Conservation (phyloP, 768 basidiomycete genomes). For the Lyophyllum decastes region DNA sequence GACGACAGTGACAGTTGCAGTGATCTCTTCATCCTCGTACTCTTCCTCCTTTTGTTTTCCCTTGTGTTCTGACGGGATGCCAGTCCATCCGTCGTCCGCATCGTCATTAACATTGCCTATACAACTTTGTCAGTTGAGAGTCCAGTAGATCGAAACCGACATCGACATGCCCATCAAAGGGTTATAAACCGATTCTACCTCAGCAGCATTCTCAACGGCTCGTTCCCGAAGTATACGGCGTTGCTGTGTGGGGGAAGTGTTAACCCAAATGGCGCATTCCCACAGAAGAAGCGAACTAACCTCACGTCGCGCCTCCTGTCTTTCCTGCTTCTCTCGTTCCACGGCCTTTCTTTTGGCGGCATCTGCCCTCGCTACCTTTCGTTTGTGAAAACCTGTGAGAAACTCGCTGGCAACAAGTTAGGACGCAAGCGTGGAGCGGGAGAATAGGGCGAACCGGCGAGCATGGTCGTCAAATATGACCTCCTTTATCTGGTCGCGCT, state of each 20-base stretch:
- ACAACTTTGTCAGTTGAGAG: constrained; percentile 9
- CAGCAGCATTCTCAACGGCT: constrained; percentile 74
- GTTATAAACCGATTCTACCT: constrained; percentile 76
- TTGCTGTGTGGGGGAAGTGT: constrained; percentile 49
- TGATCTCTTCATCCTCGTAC: constrained; percentile 81
- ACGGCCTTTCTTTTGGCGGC: constrained; percentile 71
- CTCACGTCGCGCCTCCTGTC: constrained; percentile 75
- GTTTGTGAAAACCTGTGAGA: constrained; percentile 91
- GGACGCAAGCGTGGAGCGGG: background rate
- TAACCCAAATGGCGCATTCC: constrained; percentile 14
- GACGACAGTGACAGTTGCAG: constrained; percentile 88
- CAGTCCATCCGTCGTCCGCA: constrained; percentile 51
- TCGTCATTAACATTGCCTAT: constrained; percentile 32
- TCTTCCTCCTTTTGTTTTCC: constrained; percentile 58
- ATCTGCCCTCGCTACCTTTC: constrained; percentile 84
- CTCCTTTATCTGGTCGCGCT: constrained; percentile 70
- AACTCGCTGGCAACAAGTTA: constrained; percentile 64
- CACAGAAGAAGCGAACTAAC: constrained; percentile 40
- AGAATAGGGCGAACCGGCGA: constrained; percentile 52
- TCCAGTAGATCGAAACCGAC: constrained; percentile 2
- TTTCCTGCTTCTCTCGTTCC: constrained; percentile 76
- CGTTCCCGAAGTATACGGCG: constrained; percentile 76
- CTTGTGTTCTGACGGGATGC: constrained; percentile 35
- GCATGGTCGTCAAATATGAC: constrained; percentile 87
- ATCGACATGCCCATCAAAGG: constrained; percentile 42